Conservation (phyloP, 139 green algal genomes). For the Gonium pectorale region DNA sequence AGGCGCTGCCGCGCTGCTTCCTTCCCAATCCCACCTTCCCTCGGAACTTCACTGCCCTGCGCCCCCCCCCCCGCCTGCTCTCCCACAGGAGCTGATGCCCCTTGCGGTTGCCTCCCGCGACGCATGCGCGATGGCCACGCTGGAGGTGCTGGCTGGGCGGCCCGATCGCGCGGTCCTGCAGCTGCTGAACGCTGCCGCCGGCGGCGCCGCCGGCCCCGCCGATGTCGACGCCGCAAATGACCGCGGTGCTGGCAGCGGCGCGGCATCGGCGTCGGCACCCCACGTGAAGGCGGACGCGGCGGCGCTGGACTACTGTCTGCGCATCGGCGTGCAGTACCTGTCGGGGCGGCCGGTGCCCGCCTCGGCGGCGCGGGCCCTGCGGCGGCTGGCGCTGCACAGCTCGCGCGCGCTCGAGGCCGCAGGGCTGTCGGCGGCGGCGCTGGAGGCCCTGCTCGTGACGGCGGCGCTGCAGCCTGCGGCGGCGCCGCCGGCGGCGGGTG, state of each 20-base stretch:
- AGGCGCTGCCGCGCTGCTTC: no score
- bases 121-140: slow-evolving; percentile 9
- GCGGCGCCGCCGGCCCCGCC: background rate
- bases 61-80: no score
- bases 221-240: background rate
- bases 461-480: slow-evolving; percentile 36
- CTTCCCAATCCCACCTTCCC: no score
- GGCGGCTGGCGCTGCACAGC: slow-evolving; percentile 21
- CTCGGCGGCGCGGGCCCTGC: slow-evolving; percentile 3
- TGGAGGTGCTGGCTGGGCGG: slow-evolving; percentile 32
- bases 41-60: no score
- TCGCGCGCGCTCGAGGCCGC: slow-evolving; percentile 36
- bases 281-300: background rate
- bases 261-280: background rate
- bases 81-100: slow-evolving; percentile 44
- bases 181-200: background rate
- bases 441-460: slow-evolving; percentile 55
- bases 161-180: slow-evolving; percentile 11
- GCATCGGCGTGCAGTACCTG: slow-evolving; percentile 38
- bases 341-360: slow-evolving; percentile 16
- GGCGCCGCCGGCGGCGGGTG: background rate
- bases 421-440: slow-evolving; percentile 48
- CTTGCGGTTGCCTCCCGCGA: slow-evolving; percentile 32
- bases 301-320: slow-evolving; percentile 48
- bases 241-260: no score